Base-by-base conservation (phyloP, 164 flowering plant genomes). In the Magnolia officinalis region DNA sequence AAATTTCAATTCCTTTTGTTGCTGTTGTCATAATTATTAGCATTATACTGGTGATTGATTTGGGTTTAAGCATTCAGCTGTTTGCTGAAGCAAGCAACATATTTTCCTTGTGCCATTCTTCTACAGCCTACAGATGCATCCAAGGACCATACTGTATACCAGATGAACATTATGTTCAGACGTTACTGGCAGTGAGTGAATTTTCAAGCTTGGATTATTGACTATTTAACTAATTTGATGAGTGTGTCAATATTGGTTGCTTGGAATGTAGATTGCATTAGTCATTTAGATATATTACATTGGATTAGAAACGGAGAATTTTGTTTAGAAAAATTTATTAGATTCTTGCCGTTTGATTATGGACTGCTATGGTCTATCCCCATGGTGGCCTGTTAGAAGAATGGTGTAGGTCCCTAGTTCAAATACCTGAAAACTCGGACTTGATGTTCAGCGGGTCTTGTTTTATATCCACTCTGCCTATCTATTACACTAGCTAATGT, bases 131-230 rank as follows among this genome's bases (percentile, higher is more conserved):
- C 77, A 67, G 94, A 92, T 80, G 74, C 80, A 73, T 85, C 89
- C 21, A 91, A 89, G 85, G 95, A 92, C 84, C 99, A 96, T 76
- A 96, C 81, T 94, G 99, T 72, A 94, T 96, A 86, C 96, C 99
- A 29, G 99, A 96, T 85, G 99, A 96, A 75, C 99, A 96, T 83
- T 96, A 92, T 83, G 95, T 94, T 72, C 98, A 87, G 85, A 96
- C 97, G 49, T 80, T 96, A 79, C 82, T 94, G 73, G 93, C 97
- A 29, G 97, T 96, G 90, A 89, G 99, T 84, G 77, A 9, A 23
- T 68, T 74, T 70, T 76, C 18, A 50, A 16, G 64, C 74, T 63
- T 64, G 55, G 14, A 58, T 19, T 21, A 59, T 63, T 73, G 23
- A 45, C 21, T 49, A 63, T 73, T 63, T 73, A 13, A 19, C 18